These are phyloP conservation scores for Annulohypoxylon stygium DNA, from an alignment of 495 filamentous ascomycete genomes.

Conservation along the genomic window DNA sequence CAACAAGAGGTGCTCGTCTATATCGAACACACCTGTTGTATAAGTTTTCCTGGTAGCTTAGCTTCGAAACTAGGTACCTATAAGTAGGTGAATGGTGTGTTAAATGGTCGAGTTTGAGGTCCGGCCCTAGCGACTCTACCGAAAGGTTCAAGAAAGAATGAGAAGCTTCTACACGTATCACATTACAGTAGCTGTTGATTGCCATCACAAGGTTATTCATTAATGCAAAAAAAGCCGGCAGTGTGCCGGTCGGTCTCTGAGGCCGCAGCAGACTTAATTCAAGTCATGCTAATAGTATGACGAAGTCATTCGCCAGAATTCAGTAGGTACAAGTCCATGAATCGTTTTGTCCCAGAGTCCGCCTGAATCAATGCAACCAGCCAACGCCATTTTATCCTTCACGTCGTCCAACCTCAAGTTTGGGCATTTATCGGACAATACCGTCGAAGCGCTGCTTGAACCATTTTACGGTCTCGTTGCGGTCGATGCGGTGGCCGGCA, in stretches of 20 bases:
- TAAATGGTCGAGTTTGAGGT: no score
- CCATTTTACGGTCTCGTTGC: conserved; percentile 96
- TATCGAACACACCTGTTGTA: no score
- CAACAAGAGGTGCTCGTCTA: no score
- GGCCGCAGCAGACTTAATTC: conserved; percentile 68
- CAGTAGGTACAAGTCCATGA: conserved; percentile 59
- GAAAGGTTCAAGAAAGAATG: neutral
- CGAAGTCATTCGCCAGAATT: conserved; percentile 55
- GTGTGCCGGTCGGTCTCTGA: conserved; percentile 72
- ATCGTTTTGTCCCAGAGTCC: conserved; percentile 56
- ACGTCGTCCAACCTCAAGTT: conserved; percentile 27
- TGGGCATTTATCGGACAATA: conserved; percentile 84
- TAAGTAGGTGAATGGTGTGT: no score
- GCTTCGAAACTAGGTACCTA: no score
- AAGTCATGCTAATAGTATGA: conserved; percentile 60
- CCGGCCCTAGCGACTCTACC: neutral
- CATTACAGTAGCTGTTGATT: neutral
- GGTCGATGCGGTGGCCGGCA: conserved; percentile 89
- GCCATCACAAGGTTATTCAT: conserved; percentile 44
- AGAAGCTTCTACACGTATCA: neutral
- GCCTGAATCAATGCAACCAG: conserved; percentile 52
- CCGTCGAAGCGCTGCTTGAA: conserved; percentile 99
- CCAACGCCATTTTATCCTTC: conserved; percentile 51
- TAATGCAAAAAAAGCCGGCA: conserved; percentile 65
- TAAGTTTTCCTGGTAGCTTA: no score